These are phyloP conservation scores for Aureobasidium sp. DNA, from an alignment of 2,329 filamentous ascomycete genomes.

Conservation along the genomic window DNA sequence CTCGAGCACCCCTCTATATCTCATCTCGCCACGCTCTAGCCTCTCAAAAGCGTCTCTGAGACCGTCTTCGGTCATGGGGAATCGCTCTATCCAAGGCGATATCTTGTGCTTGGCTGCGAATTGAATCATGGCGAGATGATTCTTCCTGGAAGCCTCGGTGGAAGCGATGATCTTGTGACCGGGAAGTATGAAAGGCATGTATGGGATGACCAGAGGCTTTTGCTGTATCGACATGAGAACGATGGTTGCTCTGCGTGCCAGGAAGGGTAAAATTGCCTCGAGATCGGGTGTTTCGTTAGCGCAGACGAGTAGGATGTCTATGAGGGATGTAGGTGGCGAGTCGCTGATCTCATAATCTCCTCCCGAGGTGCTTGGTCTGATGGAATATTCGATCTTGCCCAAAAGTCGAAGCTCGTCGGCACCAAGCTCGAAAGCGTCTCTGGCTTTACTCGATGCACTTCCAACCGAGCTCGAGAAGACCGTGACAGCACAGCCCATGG, in stretches of 20 bases:
- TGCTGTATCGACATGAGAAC: conserved; percentile 31
- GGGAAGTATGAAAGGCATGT: conserved; percentile 30
- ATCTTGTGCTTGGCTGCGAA: conserved; percentile 38
- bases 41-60: conserved; percentile 36
- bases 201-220: conserved; percentile 26
- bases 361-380: not conserved
- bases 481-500: conserved; percentile 29
- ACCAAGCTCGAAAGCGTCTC: conserved; percentile 26
- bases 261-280: conserved; percentile 23
- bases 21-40: conserved; percentile 37
- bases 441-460: conserved; percentile 19
- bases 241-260: conserved; percentile 28
- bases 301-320: conserved; percentile 27
- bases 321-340: conserved; percentile 10
- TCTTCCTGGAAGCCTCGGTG: conserved; percentile 27
- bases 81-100: conserved; percentile 40
- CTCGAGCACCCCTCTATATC: conserved; percentile 38
- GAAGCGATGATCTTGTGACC: conserved; percentile 29
- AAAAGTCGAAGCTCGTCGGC: conserved; percentile 25
- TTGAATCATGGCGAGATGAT: conserved; percentile 36
- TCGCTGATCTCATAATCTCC: not conserved
- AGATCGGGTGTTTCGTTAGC: conserved; percentile 27
- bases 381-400: not conserved
- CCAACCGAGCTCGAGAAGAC: conserved; percentile 23
- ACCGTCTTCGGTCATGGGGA: conserved; percentile 35